A percentile compares a stretch with the other conserved stretches of the same genome.
Evolutionary conservation across 2,329 filamentous ascomycete species (phyloP).

Genomic region (Epichloe hybrida): DNA sequence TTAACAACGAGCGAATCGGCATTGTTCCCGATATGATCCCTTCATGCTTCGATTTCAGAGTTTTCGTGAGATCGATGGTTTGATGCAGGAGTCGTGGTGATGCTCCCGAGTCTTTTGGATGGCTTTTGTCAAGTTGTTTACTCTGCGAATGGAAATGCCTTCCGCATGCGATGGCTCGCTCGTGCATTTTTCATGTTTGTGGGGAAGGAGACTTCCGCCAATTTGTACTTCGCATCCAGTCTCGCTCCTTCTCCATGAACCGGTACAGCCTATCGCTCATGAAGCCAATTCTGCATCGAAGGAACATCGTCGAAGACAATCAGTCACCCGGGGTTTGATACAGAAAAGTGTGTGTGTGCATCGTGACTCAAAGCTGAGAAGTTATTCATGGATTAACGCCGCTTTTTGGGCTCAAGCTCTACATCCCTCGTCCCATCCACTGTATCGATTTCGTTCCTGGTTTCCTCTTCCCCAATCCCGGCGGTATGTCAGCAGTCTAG

Average conservation of each 20-base stretch:
- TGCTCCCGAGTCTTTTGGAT: neutral
- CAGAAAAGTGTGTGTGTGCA: too few species aligned
- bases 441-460: neutral
- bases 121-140: neutral
- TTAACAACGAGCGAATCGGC: slow-evolving; percentile 1
- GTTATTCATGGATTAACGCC: neutral
- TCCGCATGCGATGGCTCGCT: neutral
- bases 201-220: neutral
- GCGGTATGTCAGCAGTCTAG: neutral
- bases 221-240: neutral
- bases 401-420: neutral
- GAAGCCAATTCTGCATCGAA: neutral
- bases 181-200: neutral
- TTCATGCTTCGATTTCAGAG: neutral
- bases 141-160: neutral
- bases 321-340: neutral
- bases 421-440: neutral
- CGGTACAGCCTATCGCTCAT: neutral
- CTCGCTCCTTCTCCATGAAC: neutral
- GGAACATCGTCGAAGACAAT: neutral
- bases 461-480: neutral
- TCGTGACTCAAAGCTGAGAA: neutral
- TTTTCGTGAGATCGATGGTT: neutral
- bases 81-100: neutral
- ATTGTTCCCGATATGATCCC: neutral